These are phyloP conservation scores for Chlamydomonas sp. DNA, from an alignment of 139 green algal genomes.

Conservation along the genomic window DNA sequence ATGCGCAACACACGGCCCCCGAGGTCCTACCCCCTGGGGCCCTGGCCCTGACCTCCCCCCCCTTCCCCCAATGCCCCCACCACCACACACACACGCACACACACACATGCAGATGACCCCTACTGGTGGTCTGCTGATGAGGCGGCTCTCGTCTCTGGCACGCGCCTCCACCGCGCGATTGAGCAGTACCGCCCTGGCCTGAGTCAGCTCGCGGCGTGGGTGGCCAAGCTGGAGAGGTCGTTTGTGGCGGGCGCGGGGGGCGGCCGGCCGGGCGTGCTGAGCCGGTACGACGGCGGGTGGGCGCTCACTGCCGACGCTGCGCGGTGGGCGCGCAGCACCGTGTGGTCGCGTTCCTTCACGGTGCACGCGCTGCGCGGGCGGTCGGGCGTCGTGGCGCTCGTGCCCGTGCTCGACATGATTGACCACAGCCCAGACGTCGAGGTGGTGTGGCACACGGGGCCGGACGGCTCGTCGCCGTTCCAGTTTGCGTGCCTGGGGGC, in stretches of 20 bases:
- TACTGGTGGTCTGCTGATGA: constrained; percentile 33
- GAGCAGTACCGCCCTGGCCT: constrained; percentile 20
- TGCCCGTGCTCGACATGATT: constrained; percentile 50
- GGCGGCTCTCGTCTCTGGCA: constrained; percentile 31
- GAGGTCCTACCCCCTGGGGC: too few relatives aligned
- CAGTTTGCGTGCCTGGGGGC: constrained; percentile 21
- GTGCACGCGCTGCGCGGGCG: constrained; percentile 19
- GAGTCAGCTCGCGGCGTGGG: constrained; percentile 10
- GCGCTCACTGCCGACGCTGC: constrained; percentile 18
- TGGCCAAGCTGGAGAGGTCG: constrained; percentile 17
- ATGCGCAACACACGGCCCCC: too few relatives aligned
- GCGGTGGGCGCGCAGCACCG: constrained; percentile 37
- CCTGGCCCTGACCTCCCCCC: too few relatives aligned
- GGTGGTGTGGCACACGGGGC: constrained; percentile 47
- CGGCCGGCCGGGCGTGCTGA: neutral
- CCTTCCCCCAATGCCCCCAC: too few relatives aligned
- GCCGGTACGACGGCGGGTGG: constrained; percentile 21
- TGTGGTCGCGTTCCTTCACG: constrained; percentile 55
- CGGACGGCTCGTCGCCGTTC: constrained; percentile 22
- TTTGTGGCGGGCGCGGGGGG: neutral
- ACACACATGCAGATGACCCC: constrained; percentile 40
- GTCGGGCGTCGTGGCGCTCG: constrained; percentile 13
- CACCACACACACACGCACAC: too few relatives aligned
- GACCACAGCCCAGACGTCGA: constrained; percentile 31
- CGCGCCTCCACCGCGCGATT: constrained; percentile 29